These are phyloP conservation scores for California macrophylla DNA, from an alignment of 441 rosid genomes.

Conservation along the genomic window DNA sequence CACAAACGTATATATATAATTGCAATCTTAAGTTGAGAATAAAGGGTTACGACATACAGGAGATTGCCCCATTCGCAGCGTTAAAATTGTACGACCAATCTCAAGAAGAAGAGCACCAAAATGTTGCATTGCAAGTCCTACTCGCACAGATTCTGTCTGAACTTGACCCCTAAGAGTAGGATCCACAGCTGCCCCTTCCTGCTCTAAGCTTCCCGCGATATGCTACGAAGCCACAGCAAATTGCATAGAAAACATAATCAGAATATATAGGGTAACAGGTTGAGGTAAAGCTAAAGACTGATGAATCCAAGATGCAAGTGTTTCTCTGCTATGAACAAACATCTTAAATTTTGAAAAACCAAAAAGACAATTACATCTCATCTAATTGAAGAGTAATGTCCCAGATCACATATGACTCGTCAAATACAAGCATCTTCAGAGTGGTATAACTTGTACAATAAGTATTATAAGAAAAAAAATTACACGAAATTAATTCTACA, in stretches of 20 bases:
- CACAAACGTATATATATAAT: not conserved
- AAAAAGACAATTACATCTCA: not conserved
- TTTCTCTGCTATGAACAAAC: not conserved
- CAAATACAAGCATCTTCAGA: not conserved
- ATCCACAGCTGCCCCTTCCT: constrained; percentile 63
- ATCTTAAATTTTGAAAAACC: not conserved
- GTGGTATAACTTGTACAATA: not conserved
- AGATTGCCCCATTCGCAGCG: constrained; percentile 72
- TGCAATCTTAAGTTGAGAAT: not conserved
- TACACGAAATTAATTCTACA: not conserved
- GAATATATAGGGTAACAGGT: constrained; percentile 20
- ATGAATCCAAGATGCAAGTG: not conserved
- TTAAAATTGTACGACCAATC: constrained; percentile 85
- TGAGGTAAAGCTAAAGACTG: not conserved
- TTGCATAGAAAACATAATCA: constrained; percentile 35
- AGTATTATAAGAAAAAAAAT: not conserved
- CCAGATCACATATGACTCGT: not conserved
- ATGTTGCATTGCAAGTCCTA: constrained; percentile 80
- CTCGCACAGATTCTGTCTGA: constrained; percentile 63
- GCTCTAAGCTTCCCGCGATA: constrained; percentile 75
- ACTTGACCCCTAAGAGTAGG: constrained; percentile 52
- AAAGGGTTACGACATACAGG: constrained; percentile 39
- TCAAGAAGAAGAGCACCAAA: constrained; percentile 82
- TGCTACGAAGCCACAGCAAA: constrained; percentile 69
- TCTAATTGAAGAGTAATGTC: not conserved